Base-by-base conservation (phyloP, 2,329 filamentous ascomycete species). In the Cladophialophora chaetospira region DNA sequence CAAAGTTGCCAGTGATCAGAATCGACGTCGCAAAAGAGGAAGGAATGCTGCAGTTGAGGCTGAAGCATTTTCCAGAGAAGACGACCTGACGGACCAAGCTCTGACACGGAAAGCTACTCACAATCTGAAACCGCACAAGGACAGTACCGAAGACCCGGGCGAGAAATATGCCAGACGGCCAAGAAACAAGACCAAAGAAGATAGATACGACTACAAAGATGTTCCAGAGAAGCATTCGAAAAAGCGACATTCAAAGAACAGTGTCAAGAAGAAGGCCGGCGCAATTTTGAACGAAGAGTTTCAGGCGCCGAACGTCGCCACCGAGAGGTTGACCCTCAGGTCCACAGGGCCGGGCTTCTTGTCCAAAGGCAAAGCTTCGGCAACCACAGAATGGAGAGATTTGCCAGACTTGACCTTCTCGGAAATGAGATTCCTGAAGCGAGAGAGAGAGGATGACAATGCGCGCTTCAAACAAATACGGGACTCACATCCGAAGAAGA, bases 391-490 rank as follows among this genome's bases (percentile, higher is more conserved):
- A 17, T 36, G 46, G 15, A 55, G 31, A 21, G 64, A 53, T 31
- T 17, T 65, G n/a, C 64, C 62, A 11, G 65, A 66, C 44, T 58
- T 67, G n/a, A 56, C 63, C 5, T 67, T 67, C 40, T 54, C 65
- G 5, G 60, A 64, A 25, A 66, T 66, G 64, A 44, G 38, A 5
- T 67, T 65, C 45, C 60, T 66, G 17, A 55, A 45, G 19, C 62
- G 55, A 15, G 62, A 58, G 36, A 44, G 31, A 35, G n/a, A 36
- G 28, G 35, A 42, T 2, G 42, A 40, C 3, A 19, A 45, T 40
- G 17, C 26, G 5, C 19, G 38, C 43, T 10, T 26, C 21, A 25
- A 11, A 15, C 33, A 19, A 13, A 28, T 17, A 11, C 23, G 28
- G 13, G 25, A 40, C 26, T 26, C 36, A 6, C 25, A 33, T n/a